A percentile compares a stretch with the other conserved stretches of the same genome.
Conservation (phyloP, 139 green algal species). For the Diplosphaera chodatii region DNA sequence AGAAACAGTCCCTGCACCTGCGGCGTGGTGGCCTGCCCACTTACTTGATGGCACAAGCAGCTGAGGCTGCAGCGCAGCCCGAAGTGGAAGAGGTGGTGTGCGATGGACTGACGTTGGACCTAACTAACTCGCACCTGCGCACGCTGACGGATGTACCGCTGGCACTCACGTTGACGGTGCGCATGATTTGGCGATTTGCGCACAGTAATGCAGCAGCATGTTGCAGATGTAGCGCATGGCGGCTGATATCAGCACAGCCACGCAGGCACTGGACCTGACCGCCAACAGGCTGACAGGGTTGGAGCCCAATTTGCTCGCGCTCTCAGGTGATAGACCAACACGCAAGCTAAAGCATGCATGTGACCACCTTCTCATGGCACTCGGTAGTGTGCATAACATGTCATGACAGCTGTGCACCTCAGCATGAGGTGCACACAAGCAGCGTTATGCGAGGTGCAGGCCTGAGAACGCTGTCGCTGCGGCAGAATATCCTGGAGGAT, state of each 20-base stretch:
- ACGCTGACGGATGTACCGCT: slow-evolving; percentile 46
- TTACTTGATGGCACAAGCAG: no score
- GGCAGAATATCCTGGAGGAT: slow-evolving; percentile 77
- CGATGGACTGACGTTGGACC: slow-evolving; percentile 28
- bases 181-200: no score
- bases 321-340: no score
- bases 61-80: neutral
- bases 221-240: neutral
- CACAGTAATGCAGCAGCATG: no score
- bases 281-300: slow-evolving; percentile 68
- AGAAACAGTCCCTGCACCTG: no score
- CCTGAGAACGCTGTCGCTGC: slow-evolving; percentile 64
- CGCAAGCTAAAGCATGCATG: no score
- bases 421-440: no score
- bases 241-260: neutral
- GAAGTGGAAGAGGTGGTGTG: neutral
- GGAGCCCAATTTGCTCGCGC: slow-evolving; percentile 57
- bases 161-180: slow-evolving; percentile 32
- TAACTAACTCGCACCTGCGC: slow-evolving; percentile 68
- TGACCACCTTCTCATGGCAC: no score
- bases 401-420: no score
- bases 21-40: no score
- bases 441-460: slow-evolving; percentile 30
- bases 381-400: no score
- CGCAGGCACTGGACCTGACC: slow-evolving; percentile 73